Conservation (phyloP, 352 stramenopile genomes). For the Phytophthora europaea region DNA sequence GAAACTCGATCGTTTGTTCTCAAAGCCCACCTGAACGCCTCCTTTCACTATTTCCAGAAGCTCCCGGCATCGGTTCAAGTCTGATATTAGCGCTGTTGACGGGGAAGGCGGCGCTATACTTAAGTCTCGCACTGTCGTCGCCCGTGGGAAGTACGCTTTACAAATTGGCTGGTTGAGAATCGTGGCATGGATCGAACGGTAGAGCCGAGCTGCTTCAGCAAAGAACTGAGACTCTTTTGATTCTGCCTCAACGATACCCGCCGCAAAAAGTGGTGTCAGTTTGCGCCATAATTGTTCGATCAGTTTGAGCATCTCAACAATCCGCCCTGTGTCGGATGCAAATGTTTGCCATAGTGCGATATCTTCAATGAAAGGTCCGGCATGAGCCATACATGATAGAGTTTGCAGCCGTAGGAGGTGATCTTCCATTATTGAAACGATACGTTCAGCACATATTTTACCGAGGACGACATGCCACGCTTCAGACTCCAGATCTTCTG, state of each 20-base stretch:
- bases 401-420: constrained; percentile 64
- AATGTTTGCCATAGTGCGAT: constrained; percentile 66
- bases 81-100: constrained; percentile 31
- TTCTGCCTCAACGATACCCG: constrained; percentile 54
- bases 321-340: constrained; percentile 42
- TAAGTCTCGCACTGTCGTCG: background rate
- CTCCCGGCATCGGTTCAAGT: constrained; percentile 47
- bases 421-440: constrained; percentile 68
- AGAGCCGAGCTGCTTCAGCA: constrained; percentile 51
- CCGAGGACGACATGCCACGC: constrained; percentile 33
- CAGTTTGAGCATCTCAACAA: constrained; percentile 50
- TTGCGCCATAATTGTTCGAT: constrained; percentile 64
- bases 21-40: constrained; percentile 56
- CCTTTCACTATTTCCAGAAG: constrained; percentile 60
- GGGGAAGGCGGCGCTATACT: background rate
- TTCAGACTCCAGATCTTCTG: constrained; percentile 2
- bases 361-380: constrained; percentile 49
- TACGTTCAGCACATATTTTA: constrained; percentile 52
- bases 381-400: constrained; percentile 58
- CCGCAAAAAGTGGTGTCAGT: constrained; percentile 60
- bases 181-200: constrained; percentile 33
- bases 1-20: constrained; percentile 64
- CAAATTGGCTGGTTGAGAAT: constrained; percentile 49
- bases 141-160: constrained; percentile 39
- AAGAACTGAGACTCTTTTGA: constrained; percentile 61